Evolutionary conservation across 2,329 filamentous ascomycete genomes (phyloP), one percentile per base, ranked within the genome.

Genomic region (Colletotrichum siamense): DNA sequence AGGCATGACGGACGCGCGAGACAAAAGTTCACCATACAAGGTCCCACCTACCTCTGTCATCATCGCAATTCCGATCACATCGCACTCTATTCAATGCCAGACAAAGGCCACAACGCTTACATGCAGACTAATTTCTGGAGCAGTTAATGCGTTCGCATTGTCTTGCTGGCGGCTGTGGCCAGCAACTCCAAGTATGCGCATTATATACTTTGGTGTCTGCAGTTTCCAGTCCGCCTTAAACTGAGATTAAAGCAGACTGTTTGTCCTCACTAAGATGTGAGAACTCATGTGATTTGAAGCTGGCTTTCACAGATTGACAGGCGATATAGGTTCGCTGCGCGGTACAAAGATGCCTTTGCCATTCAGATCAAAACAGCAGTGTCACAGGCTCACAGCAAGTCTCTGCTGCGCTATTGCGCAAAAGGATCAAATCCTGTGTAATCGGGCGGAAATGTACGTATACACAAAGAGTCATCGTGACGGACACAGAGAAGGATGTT

Each of bases 71-170:
- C n/a, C n/a, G 3, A 52, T 52, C 44, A 7, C 44, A 52, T 6
- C 3, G 22, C 10, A 0, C 12, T 52, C 2, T 2, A 52, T 52
- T 8, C 0, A 13, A 5, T 52, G 6, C 6, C 0, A 52, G 6
- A 52, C 2, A 52, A 22, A 52, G 39, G 0, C 18, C 18, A n/a
- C 1, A 6, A 9, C 18, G 12, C 8, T 39, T 18, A 18, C 15
- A 39, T 18, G 5, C 16, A 39, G 36, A 8, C 36, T 49, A 5
- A 49, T n/a, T 22, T 7, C 44, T 8, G 2, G n/a, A 22, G 44
- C 44, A 6, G 44, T 5, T 0, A 8, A 52, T 52, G 44, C n/a
- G 44, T 52, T 52, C n/a, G 44, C 44, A 52, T 52, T 52, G 44
- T 7, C 6, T 52, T 52, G 44, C 44, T 52, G 1, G 44, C 44